Evolutionary conservation across 2,329 filamentous ascomycete species (phyloP), one percentile per base, ranked within the genome.

Genomic region (Chaetomiaceae sp.): DNA sequence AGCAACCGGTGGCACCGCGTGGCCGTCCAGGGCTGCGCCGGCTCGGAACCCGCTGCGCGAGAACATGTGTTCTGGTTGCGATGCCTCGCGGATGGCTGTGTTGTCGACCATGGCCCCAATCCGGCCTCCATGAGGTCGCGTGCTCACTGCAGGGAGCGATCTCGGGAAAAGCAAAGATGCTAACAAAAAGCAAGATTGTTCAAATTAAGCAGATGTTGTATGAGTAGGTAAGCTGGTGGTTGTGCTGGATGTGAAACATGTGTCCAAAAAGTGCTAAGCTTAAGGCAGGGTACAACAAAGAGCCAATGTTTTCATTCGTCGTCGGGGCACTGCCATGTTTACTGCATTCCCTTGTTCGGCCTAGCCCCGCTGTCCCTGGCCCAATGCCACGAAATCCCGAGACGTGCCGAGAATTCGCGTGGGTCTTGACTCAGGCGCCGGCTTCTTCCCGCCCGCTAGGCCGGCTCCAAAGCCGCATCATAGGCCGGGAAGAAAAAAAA

Each of bases 1-100:
- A 79, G 68, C 6, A 78, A 62, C 2, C 75, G 69, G 44, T 74
- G 71, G 40, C 76, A 79, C 51, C 75, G 66, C 46, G 73, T 69
- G 5, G 76, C 72, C 4, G 74, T 78, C 76, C 76, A 79, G 12
- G 66, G 66, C 39, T 58, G 57, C 2, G 55, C 3, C 22, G 48
- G 25, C 25, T 61, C 58, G 22, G 50, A 42, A 27, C 37, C 20
- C n/a, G 39, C 12, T 12, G 20, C 23, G 34, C 19, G 20, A n/a
- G 29, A 25, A 17, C 22, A n/a, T 29, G 9, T 51, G 48, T 39
- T 23, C 47, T 38, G 45, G 19, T 39, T 34, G 42, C 27, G 48
- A 45, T 48, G 40, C 14, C 51, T 51, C n/a, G 55, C 36, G 25
- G 42, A 51, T 46, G 45, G 15, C 27, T 31, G 27, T 34, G 48